Percentiles rank a stretch among this genome's conserved stretches.
These are phyloP conservation scores for Quercus suber DNA, from an alignment of 306 rosid genomes.

Conservation along the genomic window DNA sequence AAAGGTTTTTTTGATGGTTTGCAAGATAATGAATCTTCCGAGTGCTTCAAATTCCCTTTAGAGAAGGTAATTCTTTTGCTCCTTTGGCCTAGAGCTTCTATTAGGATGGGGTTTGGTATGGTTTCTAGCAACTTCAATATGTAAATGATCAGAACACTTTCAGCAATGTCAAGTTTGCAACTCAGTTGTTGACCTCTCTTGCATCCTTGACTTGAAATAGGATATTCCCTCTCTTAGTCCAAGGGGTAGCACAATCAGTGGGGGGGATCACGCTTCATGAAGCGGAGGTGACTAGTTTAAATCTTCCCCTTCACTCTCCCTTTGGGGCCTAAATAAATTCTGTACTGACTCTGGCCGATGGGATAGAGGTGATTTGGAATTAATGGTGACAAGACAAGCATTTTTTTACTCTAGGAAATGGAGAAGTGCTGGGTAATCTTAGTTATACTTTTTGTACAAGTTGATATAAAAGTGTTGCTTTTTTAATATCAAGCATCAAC, in stretches of 20 bases:
- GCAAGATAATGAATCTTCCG: slow-evolving; percentile 34
- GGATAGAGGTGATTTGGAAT: not conserved
- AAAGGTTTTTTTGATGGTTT: slow-evolving; percentile 32
- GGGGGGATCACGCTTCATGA: too few relatives aligned
- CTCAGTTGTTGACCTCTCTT: not conserved
- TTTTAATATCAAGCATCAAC: not conserved
- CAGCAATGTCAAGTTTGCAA: not conserved
- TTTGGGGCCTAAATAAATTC: too few relatives aligned
- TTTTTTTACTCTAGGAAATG: not conserved
- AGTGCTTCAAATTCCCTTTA: slow-evolving; percentile 24
- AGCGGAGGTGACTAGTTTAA: too few relatives aligned
- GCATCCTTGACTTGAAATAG: not conserved
- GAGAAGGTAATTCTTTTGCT: slow-evolving; percentile 39
- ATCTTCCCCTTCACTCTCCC: too few relatives aligned
- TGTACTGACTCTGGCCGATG: too few relatives aligned
- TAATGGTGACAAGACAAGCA: not conserved
- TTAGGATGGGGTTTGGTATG: slow-evolving; percentile 5
- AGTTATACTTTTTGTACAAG: not conserved
- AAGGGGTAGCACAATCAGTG: too few relatives aligned
- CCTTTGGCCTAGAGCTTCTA: slow-evolving; percentile 1
- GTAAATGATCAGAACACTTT: not conserved
- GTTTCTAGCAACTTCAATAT: slow-evolving; percentile 7
- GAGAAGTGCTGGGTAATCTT: not conserved
- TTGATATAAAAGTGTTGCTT: not conserved
- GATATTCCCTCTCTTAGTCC: too few relatives aligned